phyloP scores from a whole-genome alignment of 2,329 filamentous ascomycete genomes.

The Penicillium olsonii region DNA sequence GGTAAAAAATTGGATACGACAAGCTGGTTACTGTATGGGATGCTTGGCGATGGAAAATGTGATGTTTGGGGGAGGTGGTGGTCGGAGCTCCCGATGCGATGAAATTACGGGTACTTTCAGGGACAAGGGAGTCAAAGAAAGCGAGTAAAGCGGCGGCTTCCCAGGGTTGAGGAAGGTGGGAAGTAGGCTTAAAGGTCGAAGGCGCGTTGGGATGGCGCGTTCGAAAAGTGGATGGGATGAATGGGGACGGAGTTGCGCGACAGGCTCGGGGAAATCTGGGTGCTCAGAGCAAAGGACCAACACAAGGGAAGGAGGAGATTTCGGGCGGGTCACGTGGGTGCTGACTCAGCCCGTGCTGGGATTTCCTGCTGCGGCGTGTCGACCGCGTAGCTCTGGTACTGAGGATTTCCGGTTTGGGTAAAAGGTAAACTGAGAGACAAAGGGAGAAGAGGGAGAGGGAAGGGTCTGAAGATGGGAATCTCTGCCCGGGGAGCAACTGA shows the following conservation, averaged over 20 bases:
- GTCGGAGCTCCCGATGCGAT: constrained; percentile 28
- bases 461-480: not conserved
- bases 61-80: constrained; percentile 33
- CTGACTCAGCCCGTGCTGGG: constrained; percentile 29
- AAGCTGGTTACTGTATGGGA: constrained; percentile 24
- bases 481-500: too few species aligned
- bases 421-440: not conserved
- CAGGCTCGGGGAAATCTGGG: constrained; percentile 41
- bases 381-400: constrained; percentile 8
- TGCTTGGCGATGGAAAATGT: constrained; percentile 38
- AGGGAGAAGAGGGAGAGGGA: not conserved
- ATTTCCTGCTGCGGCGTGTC: not conserved
- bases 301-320: constrained; percentile 29
- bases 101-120: constrained; percentile 23
- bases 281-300: constrained; percentile 34
- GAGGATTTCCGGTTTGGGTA: constrained; percentile 4
- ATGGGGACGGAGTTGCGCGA: constrained; percentile 43
- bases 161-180: constrained; percentile 24
- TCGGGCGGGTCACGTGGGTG: constrained; percentile 30
- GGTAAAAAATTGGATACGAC: constrained; percentile 28
- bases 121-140: constrained; percentile 21
- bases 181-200: constrained; percentile 23
- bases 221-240: constrained; percentile 34
- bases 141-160: constrained; percentile 20
- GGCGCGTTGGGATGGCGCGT: constrained; percentile 36